These are phyloP conservation scores for Knoxdaviesia capensis DNA, from an alignment of 2,329 filamentous ascomycete genomes.

Conservation along the genomic window DNA sequence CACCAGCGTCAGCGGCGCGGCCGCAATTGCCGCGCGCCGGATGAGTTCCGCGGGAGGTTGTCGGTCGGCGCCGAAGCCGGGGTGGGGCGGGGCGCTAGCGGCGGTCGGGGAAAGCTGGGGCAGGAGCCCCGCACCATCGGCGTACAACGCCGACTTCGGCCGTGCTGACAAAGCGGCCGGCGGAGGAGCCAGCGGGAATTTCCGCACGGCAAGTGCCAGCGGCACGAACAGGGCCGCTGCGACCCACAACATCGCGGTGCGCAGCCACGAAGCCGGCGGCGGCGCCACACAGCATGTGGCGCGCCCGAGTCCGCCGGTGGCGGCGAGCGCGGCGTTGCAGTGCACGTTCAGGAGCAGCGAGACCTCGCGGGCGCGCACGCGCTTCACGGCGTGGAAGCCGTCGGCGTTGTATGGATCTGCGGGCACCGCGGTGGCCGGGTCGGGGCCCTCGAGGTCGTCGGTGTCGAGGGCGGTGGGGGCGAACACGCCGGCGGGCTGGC, in stretches of 20 bases:
- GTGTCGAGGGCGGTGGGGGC: too few relatives aligned
- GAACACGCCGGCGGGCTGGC: too few relatives aligned
- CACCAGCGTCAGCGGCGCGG: background rate
- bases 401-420: conserved; percentile 16
- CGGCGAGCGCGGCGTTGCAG: conserved; percentile 22
- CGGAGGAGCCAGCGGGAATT: too few relatives aligned
- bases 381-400: conserved; percentile 22
- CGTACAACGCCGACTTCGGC: too few relatives aligned
- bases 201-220: background rate
- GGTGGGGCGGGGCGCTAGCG: conserved; percentile 3
- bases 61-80: background rate
- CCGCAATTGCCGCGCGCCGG: background rate
- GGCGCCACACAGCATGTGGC: conserved; percentile 1
- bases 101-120: conserved; percentile 1
- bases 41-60: conserved; percentile 1
- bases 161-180: too few relatives aligned
- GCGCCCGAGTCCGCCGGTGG: background rate
- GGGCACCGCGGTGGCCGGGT: background rate
- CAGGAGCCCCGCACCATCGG: too few relatives aligned
- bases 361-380: conserved; percentile 20
- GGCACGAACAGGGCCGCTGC: background rate
- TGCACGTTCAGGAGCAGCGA: conserved; percentile 31
- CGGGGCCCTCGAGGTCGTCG: too few relatives aligned
- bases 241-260: too few relatives aligned
- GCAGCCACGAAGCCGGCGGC: conserved; percentile 1